Base-by-base conservation (phyloP, 2,329 filamentous ascomycete species). In the Gliomastix tumulicola region DNA sequence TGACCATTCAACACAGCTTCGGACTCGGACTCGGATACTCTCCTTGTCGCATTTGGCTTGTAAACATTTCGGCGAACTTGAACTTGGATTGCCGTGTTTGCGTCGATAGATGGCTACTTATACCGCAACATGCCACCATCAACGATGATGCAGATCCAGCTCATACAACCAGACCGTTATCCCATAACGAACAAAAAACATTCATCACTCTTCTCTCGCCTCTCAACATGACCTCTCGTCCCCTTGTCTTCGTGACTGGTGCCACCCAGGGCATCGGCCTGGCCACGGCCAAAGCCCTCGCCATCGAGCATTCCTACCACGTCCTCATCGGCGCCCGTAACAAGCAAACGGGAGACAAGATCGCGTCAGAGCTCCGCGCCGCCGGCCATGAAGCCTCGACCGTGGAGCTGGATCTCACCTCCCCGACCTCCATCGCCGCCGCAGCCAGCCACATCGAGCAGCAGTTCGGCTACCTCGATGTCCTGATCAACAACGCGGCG, bases 401-500 rank as follows among this genome's bases (percentile, higher is more conserved):
- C 3, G 35, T 56, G 2, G 38, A 55, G 5, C 44, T 71, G 7
- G 65, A 73, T 39, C 60, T 72, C 34, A 36, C 41, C 4, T 61
- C 53, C 4, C 66, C 62, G 47, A 60, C 45, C 1, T 54, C 50
- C 28, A 43, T 60, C 25, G 41, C 46, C 32, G 50, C 30, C 36
- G 60, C 53, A 10, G 42, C 43, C 6, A 40, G 51, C 11, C 40
- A 46, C 2, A 43, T 46, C 19, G 31, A 44, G 11, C 49, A 7
- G 52, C 31, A 38, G 6, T 46, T 70, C 18, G 55, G 58, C 5
- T 50, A 68, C 8, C 46, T 71, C 15, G 67, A 71, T 39, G 51
- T 58, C 4, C 42, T 71, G 1, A 39, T 71, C 7, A 53, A 59
- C 36, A 71, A 68, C 35, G 67, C 67, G 5, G 45, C 49, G 11